Evolutionary conservation across 2,329 filamentous ascomycete genomes (phyloP).

Genomic region (Talaromyces funiculosus): DNA sequence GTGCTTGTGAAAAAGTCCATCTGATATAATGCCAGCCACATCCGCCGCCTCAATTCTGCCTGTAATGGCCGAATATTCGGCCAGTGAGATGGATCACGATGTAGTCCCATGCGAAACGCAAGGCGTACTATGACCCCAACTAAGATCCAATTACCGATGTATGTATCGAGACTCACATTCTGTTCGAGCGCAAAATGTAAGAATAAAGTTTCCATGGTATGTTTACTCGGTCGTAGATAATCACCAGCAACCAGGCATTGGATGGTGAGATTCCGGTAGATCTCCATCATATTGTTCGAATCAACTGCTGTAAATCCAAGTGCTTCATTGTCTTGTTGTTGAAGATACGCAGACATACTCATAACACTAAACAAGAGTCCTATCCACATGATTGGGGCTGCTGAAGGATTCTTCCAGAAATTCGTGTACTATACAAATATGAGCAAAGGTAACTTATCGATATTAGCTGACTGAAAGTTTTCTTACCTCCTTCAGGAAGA

Average conservation of each 20-base stretch:
- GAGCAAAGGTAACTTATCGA: neutral
- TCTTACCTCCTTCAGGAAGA: slow-evolving; percentile 9
- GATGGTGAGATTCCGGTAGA: slow-evolving; percentile 11
- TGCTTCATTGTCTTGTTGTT: slow-evolving; percentile 7
- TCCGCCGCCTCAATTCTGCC: slow-evolving; percentile 10
- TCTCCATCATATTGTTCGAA: neutral
- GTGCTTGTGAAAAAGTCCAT: slow-evolving; percentile 19
- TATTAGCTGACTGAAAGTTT: neutral
- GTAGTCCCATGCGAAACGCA: slow-evolving; percentile 73
- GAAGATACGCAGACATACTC: slow-evolving; percentile 6
- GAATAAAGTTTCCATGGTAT: slow-evolving; percentile 9
- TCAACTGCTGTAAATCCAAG: neutral
- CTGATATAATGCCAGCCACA: slow-evolving; percentile 16
- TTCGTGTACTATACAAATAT: slow-evolving; percentile 6
- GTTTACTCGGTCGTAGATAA: slow-evolving; percentile 7
- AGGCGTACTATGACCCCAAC: slow-evolving; percentile 66
- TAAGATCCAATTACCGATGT: slow-evolving; percentile 54
- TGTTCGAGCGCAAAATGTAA: slow-evolving; percentile 10
- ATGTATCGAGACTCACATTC: slow-evolving; percentile 6
- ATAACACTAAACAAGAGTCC: slow-evolving; percentile 12
- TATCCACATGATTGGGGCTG: slow-evolving; percentile 11
- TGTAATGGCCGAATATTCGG: slow-evolving; percentile 10
- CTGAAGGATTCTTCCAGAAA: slow-evolving; percentile 7
- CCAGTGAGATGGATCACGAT: slow-evolving; percentile 54
- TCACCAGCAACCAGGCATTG: slow-evolving; percentile 8